phyloP scores from a whole-genome alignment of 2,329 filamentous ascomycete genomes.

The Ilyonectria destructans region DNA sequence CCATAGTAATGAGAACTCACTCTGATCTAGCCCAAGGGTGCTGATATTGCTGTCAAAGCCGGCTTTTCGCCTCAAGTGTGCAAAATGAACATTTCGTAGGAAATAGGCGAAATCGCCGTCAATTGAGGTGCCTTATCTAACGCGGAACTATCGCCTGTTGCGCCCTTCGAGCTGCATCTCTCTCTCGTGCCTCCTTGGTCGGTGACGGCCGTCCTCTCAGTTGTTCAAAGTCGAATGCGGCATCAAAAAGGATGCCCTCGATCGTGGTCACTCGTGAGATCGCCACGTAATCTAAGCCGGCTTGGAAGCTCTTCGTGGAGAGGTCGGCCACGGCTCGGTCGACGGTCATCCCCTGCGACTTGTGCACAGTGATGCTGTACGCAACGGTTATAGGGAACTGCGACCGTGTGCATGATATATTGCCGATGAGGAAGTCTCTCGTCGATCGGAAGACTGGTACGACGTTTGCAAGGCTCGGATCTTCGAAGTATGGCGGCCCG shows the following conservation, averaged over 20 bases:
- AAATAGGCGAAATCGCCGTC: no score
- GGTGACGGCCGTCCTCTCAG: no score
- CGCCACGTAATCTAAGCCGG: conserved; percentile 3
- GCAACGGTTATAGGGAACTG: conserved; percentile 6
- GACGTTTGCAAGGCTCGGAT: neutral
- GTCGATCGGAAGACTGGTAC: neutral
- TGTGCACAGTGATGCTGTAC: conserved; percentile 11
- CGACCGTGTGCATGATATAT: neutral
- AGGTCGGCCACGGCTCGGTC: neutral
- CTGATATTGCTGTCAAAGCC: no score
- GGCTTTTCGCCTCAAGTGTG: no score
- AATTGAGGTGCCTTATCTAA: no score
- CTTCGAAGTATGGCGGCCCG: conserved; percentile 1
- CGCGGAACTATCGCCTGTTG: no score
- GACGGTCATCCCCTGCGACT: conserved; percentile 1
- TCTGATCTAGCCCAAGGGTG: no score
- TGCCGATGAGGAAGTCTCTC: neutral
- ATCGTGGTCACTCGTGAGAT: conserved; percentile 7
- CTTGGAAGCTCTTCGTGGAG: neutral
- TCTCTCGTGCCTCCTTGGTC: no score
- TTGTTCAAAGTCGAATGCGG: no score
- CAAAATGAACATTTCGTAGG: no score
- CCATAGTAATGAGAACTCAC: no score
- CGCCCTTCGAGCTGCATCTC: no score
- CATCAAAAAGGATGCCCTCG: conserved; percentile 9